Percentiles rank a stretch among this genome's conserved stretches.
Evolutionary conservation across 345 rosid genomes (phyloP).

Genomic region (Physaria fendleri): DNA sequence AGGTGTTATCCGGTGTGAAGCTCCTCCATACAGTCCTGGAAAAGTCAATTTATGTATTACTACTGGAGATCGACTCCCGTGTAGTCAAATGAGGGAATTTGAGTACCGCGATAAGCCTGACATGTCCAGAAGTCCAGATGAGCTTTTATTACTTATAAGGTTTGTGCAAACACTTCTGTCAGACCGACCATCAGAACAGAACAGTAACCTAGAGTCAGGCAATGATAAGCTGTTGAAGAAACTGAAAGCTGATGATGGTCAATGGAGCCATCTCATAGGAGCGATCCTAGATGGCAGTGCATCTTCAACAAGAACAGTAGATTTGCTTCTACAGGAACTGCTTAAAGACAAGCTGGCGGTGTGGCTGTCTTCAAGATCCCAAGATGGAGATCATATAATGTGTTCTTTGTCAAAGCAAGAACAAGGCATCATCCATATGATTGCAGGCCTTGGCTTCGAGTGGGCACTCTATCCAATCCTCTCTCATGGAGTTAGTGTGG

Average conservation of each 20-base stretch:
- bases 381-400: slow-evolving; percentile 29
- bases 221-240: slow-evolving; percentile 24
- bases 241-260: slow-evolving; percentile 53
- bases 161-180: slow-evolving; percentile 69
- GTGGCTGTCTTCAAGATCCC: slow-evolving; percentile 66
- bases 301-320: slow-evolving; percentile 46
- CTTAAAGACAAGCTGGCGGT: slow-evolving; percentile 72
- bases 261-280: slow-evolving; percentile 58
- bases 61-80: slow-evolving; percentile 55
- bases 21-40: slow-evolving; percentile 73
- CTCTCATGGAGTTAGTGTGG: slow-evolving; percentile 50
- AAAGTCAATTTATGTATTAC: slow-evolving; percentile 74
- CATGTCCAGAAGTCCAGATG: slow-evolving; percentile 39
- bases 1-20: slow-evolving; percentile 69
- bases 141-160: slow-evolving; percentile 58
- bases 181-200: slow-evolving; percentile 34
- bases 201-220: slow-evolving; percentile 29
- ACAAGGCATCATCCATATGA: slow-evolving; percentile 83
- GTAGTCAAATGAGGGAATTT: slow-evolving; percentile 71
- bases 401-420: slow-evolving; percentile 75
- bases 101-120: slow-evolving; percentile 52
- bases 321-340: no score
- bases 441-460: slow-evolving; percentile 83
- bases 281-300: slow-evolving; percentile 50
- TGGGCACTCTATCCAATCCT: slow-evolving; percentile 87